Evolutionary conservation across 441 rosid species (phyloP).

Genomic region (Populus trichocarpa): DNA sequence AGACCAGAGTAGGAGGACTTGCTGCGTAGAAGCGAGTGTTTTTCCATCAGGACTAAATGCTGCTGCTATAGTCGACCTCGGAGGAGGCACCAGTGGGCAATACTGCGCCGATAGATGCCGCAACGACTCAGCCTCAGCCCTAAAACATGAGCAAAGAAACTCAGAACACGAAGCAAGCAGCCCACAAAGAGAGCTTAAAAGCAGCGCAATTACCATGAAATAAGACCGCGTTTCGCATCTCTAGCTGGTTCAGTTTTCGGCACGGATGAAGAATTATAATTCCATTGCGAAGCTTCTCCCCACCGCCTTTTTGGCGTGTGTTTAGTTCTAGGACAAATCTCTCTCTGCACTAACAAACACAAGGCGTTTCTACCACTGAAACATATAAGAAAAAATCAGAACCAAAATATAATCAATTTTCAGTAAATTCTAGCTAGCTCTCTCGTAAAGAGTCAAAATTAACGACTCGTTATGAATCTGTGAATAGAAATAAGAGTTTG

Average conservation of each 20-base stretch:
- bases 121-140: constrained; percentile 90
- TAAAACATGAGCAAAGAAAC: constrained; percentile 18
- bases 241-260: constrained; percentile 29
- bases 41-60: constrained; percentile 89
- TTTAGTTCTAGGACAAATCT: constrained; percentile 52
- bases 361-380: constrained; percentile 48
- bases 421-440: not conserved
- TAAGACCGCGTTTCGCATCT: constrained; percentile 52
- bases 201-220: constrained; percentile 49
- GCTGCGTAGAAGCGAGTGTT: constrained; percentile 91
- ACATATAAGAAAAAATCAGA: not conserved
- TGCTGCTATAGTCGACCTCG: constrained; percentile 91
- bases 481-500: too few species aligned
- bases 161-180: not conserved
- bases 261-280: constrained; percentile 30
- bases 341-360: constrained; percentile 55
- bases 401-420: not conserved
- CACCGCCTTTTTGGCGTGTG: constrained; percentile 47
- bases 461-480: too few species aligned
- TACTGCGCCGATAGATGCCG: constrained; percentile 73
- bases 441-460: too few species aligned
- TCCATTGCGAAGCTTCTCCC: constrained; percentile 40
- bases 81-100: constrained; percentile 70
- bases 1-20: constrained; percentile 16
- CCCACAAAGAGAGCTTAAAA: not conserved